Percentiles rank a stretch among this genome's conserved stretches.
phyloP scores from a whole-genome alignment of 2,329 filamentous ascomycete genomes.

The Alternaria brassicae region DNA sequence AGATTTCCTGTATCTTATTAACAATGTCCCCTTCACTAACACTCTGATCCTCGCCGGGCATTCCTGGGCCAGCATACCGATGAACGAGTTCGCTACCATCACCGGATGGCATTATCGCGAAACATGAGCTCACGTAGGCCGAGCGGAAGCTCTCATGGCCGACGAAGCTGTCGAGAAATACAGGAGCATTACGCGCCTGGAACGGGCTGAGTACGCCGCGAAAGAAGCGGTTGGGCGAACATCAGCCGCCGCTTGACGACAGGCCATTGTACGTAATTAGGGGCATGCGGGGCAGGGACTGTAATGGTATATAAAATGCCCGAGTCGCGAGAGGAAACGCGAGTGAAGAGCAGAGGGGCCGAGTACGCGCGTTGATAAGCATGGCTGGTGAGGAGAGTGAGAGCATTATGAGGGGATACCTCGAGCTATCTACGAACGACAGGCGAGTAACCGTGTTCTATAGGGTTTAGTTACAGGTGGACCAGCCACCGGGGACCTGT shows the following conservation, averaged over 20 bases:
- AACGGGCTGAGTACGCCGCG: constrained; percentile 30
- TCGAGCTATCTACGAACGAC: constrained; percentile 20
- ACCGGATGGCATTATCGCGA: constrained; percentile 17
- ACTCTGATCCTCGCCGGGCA: constrained; percentile 29
- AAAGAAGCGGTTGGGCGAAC: constrained; percentile 32
- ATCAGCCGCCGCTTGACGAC: not conserved
- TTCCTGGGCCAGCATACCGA: constrained; percentile 30
- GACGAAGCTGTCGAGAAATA: constrained; percentile 23
- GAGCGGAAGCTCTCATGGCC: constrained; percentile 26
- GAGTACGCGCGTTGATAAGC: constrained; percentile 36
- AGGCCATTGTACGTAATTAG: not conserved
- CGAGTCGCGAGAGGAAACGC: constrained; percentile 46
- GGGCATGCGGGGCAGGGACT: not conserved
- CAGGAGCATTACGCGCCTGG: constrained; percentile 14
- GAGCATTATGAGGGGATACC: constrained; percentile 35
- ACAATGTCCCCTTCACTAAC: constrained; percentile 24
- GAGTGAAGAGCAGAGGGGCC: constrained; percentile 39
- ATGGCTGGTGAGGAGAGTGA: constrained; percentile 38
- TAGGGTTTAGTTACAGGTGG: too few relatives aligned
- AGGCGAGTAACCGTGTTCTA: too few relatives aligned
- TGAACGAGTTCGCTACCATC: constrained; percentile 20
- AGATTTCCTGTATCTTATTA: constrained; percentile 21
- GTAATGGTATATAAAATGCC: constrained; percentile 40
- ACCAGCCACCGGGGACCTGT: too few relatives aligned
- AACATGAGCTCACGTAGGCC: constrained; percentile 25